A percentile compares a stretch with the other conserved stretches of the same genome.
phyloP scores from a whole-genome alignment of 495 filamentous ascomycete genomes.

The Lophiostoma macrostomum region DNA sequence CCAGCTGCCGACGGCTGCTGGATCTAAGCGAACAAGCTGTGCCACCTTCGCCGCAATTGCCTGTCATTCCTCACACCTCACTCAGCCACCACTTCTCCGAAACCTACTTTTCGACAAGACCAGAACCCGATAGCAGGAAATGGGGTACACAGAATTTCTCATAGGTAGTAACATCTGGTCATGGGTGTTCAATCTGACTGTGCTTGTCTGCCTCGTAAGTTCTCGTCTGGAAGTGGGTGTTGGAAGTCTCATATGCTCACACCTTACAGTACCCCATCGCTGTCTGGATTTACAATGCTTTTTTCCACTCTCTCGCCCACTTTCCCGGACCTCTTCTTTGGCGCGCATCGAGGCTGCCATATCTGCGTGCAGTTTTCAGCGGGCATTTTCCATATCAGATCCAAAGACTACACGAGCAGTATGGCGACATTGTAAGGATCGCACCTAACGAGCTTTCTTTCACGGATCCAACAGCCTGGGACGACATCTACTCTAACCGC shows the following conservation, averaged over 20 bases:
- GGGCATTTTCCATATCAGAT: slow-evolving; percentile 28
- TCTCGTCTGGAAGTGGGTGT: background rate
- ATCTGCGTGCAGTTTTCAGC: slow-evolving; percentile 14
- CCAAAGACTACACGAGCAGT: slow-evolving; percentile 34
- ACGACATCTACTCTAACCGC: slow-evolving; percentile 36
- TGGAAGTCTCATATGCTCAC: background rate
- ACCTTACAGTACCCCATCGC: slow-evolving; percentile 2
- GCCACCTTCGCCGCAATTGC: too few species aligned
- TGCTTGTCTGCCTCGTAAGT: slow-evolving; percentile 4
- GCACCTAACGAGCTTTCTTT: slow-evolving; percentile 39
- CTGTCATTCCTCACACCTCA: too few species aligned
- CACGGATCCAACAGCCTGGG: slow-evolving; percentile 32
- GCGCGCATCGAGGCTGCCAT: slow-evolving; percentile 30
- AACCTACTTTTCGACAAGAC: too few species aligned
- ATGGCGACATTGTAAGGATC: slow-evolving; percentile 31
- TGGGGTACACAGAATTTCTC: slow-evolving; percentile 5
- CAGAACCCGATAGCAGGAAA: too few species aligned
- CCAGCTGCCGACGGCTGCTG: too few species aligned
- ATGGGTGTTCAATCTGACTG: slow-evolving; percentile 4
- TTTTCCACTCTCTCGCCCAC: slow-evolving; percentile 18
- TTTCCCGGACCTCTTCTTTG: slow-evolving; percentile 15
- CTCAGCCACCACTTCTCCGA: too few species aligned
- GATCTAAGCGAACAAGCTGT: too few species aligned
- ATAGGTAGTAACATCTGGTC: slow-evolving; percentile 3
- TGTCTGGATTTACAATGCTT: slow-evolving; percentile 15